Percentiles rank a stretch among this genome's conserved stretches.
These are phyloP conservation scores for Quaeritorhiza haematococci DNA, from an alignment of 371 early-diverging fungal genomes.

Conservation along the genomic window DNA sequence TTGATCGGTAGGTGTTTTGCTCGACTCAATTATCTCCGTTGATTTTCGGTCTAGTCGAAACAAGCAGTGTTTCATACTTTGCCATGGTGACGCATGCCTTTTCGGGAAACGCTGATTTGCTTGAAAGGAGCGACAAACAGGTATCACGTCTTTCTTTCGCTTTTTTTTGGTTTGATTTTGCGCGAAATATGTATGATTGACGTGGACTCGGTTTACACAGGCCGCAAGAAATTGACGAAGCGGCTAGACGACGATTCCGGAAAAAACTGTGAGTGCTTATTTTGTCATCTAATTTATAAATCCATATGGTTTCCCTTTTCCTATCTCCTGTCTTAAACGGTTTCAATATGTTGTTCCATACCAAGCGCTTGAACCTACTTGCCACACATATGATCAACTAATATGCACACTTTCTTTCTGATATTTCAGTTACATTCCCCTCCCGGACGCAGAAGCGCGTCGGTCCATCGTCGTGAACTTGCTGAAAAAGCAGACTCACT, in stretches of 20 bases:
- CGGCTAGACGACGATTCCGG: slow-evolving; percentile 66
- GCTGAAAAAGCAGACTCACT: slow-evolving; percentile 49
- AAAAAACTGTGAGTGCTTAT: slow-evolving; percentile 50
- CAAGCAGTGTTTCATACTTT: background rate
- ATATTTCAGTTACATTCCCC: slow-evolving; percentile 66
- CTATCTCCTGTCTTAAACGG: too few species aligned
- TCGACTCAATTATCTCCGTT: slow-evolving; percentile 31
- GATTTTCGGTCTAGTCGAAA: slow-evolving; percentile 3
- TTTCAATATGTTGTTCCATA: too few species aligned
- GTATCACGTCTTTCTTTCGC: too few species aligned
- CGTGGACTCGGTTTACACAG: slow-evolving; percentile 26
- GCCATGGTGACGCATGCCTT: too few species aligned
- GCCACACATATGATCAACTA: background rate
- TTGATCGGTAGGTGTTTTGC: slow-evolving; percentile 60
- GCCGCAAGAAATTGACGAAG: slow-evolving; percentile 88
- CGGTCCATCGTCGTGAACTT: slow-evolving; percentile 59
- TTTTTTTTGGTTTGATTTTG: too few species aligned
- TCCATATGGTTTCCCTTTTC: too few species aligned
- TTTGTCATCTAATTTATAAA: background rate
- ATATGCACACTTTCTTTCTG: slow-evolving; percentile 4
- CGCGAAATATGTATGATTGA: slow-evolving; percentile 9
- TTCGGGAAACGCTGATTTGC: background rate
- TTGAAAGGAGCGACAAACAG: slow-evolving; percentile 41
- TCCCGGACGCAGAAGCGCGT: slow-evolving; percentile 76
- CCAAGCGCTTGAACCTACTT: too few species aligned